phyloP scores from a whole-genome alignment of 192 early-diverging fungal species.

The Podila minutissima region DNA sequence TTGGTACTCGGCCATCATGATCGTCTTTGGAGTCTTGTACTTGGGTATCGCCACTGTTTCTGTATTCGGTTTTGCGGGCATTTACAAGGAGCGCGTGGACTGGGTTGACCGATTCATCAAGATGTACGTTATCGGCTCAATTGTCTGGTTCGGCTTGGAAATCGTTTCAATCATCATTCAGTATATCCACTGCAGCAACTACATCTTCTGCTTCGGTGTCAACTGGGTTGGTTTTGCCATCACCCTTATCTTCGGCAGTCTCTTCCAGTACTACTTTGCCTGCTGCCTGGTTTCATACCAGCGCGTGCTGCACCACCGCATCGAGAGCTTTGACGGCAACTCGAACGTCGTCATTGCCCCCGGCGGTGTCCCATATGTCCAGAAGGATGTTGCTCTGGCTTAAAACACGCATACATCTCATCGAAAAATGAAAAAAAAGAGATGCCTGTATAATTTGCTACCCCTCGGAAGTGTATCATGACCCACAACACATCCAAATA shows the following conservation, averaged over 20 bases:
- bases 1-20: neutral
- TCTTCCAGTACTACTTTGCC: constrained; percentile 47
- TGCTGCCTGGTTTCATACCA: constrained; percentile 42
- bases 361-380: neutral
- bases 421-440: no score
- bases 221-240: constrained; percentile 14
- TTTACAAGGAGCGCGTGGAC: constrained; percentile 22
- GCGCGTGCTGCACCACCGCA: constrained; percentile 15
- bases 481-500: no score
- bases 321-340: neutral
- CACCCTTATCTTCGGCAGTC: constrained; percentile 8
- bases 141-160: constrained; percentile 23
- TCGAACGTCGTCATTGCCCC: constrained; percentile 1
- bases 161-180: constrained; percentile 15
- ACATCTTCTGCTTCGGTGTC: neutral
- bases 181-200: neutral
- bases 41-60: constrained; percentile 21
- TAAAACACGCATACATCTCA: no score
- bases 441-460: no score
- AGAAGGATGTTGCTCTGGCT: constrained; percentile 5
- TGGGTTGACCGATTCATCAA: constrained; percentile 25
- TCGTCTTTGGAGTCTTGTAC: constrained; percentile 31
- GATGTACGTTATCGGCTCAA: constrained; percentile 21
- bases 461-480: no score
- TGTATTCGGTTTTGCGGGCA: constrained; percentile 24